Evolutionary conservation across 2,329 filamentous ascomycete genomes (phyloP).

Genomic region (Cladophialophora carrionii): DNA sequence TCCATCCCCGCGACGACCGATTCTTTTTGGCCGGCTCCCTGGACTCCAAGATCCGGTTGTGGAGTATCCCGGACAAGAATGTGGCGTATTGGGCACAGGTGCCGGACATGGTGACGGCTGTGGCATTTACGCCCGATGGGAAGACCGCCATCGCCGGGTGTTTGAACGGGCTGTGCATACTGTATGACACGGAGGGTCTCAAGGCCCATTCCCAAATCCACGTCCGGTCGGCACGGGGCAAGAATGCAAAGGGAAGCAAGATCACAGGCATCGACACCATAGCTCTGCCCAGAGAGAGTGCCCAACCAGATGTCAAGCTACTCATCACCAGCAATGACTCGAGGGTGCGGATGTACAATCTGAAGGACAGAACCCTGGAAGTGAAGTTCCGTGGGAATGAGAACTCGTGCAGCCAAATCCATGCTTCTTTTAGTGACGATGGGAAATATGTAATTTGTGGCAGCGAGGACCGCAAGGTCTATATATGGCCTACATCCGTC

Average conservation of each 20-base stretch:
- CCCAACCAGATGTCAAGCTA: conserved; percentile 73
- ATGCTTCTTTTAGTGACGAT: conserved; percentile 85
- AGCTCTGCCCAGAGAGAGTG: conserved; percentile 59
- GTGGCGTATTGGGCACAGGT: conserved; percentile 79
- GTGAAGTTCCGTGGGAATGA: conserved; percentile 90
- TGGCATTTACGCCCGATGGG: conserved; percentile 90
- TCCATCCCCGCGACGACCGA: conserved; percentile 91
- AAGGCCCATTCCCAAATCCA: conserved; percentile 84
- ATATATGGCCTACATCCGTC: conserved; percentile 78
- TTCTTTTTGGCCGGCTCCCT: conserved; percentile 95
- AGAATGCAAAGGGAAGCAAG: conserved; percentile 95
- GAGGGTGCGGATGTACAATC: conserved; percentile 83
- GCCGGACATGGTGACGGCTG: conserved; percentile 88
- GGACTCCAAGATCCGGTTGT: conserved; percentile 83
- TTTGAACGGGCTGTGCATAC: conserved; percentile 79
- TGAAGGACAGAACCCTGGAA: conserved; percentile 81
- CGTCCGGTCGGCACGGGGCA: conserved; percentile 87
- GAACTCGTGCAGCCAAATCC: conserved; percentile 87
- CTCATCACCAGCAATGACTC: conserved; percentile 95
- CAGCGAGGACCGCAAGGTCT: conserved; percentile 86
- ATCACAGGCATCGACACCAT: conserved; percentile 91
- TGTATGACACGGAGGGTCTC: conserved; percentile 90
- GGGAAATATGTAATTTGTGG: conserved; percentile 85
- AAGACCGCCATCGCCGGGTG: conserved; percentile 87
- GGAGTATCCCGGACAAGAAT: conserved; percentile 96